phyloP scores from a whole-genome alignment of 2,329 filamentous ascomycete species.

The Colletotrichum brevisporum region DNA sequence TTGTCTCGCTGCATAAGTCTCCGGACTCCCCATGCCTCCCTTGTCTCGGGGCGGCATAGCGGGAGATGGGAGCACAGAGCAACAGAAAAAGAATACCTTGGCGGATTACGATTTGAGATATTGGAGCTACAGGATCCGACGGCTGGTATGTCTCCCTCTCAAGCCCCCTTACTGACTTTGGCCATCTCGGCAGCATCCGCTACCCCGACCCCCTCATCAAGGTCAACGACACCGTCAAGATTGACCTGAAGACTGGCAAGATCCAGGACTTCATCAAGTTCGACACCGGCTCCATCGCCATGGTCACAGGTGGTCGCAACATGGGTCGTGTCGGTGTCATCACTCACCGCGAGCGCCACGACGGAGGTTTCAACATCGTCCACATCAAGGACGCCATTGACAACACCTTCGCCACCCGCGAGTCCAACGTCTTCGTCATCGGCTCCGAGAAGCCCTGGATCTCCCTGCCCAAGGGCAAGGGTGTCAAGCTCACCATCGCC shows the following conservation, averaged over 20 bases:
- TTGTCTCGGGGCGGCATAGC: background rate
- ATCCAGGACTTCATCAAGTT: constrained; percentile 98
- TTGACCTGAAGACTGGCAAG: constrained; percentile 96
- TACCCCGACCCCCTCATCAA: constrained; percentile 99
- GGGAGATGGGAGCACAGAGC: constrained; percentile 21
- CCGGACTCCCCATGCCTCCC: background rate
- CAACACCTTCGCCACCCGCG: constrained; percentile 99
- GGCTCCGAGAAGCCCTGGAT: constrained; percentile 99
- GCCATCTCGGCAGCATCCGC: constrained; percentile 82
- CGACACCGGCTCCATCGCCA: constrained; percentile 97
- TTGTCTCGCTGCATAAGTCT: constrained; percentile 7
- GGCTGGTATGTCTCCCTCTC: constrained; percentile 65
- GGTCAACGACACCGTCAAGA: constrained; percentile 99
- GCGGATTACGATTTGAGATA: constrained; percentile 41
- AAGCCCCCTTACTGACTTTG: constrained; percentile 56
- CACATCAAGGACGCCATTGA: constrained; percentile 99
- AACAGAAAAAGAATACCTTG: constrained; percentile 37
- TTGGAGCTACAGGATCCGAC: constrained; percentile 58
- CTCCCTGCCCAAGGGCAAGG: constrained; percentile 99
- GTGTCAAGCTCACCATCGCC: constrained; percentile 99
- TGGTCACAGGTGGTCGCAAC: constrained; percentile 99
- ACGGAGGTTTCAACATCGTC: constrained; percentile 99
- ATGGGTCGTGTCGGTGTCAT: constrained; percentile 99
- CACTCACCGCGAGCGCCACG: constrained; percentile 99
- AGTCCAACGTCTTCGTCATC: constrained; percentile 99